These are phyloP conservation scores for Raffaelea ambrosiae DNA, from an alignment of 2,329 filamentous ascomycete genomes.

Conservation along the genomic window DNA sequence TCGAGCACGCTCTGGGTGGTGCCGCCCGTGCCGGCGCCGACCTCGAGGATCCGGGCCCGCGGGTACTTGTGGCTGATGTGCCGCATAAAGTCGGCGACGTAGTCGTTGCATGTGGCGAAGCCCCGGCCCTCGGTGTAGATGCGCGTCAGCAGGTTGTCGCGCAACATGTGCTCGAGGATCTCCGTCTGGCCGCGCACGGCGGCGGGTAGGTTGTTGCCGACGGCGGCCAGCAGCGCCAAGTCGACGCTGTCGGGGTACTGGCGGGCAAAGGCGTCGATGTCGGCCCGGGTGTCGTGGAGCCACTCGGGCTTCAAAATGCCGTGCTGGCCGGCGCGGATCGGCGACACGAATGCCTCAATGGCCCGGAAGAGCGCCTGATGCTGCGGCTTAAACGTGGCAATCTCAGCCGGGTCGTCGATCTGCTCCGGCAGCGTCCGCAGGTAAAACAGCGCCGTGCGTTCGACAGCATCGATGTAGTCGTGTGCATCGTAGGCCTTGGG, in stretches of 20 bases:
- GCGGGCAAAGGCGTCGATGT: constrained; percentile 5
- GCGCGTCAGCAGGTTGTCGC: constrained; percentile 23
- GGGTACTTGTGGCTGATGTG: constrained; percentile 16
- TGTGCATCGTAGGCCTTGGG: too few species aligned
- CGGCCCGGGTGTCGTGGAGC: background rate
- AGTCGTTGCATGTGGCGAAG: constrained; percentile 12
- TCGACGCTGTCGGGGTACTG: constrained; percentile 6
- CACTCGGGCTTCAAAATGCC: too few species aligned
- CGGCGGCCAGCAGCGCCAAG: constrained; percentile 9
- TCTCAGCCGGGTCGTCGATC: too few species aligned
- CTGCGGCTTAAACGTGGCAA: too few species aligned
- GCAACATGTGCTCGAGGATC: constrained; percentile 23
- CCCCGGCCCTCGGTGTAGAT: constrained; percentile 21
- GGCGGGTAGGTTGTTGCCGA: constrained; percentile 7
- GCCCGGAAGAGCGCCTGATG: too few species aligned
- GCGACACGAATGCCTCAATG: too few species aligned
- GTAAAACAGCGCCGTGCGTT: too few species aligned
- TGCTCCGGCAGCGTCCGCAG: too few species aligned
- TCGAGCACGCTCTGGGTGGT: constrained; percentile 15
- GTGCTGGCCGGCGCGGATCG: too few species aligned
- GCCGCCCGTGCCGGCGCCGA: constrained; percentile 22
- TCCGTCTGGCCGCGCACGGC: constrained; percentile 8
- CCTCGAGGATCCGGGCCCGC: constrained; percentile 23
- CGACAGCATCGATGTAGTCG: too few species aligned
- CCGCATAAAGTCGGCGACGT: constrained; percentile 14